Base-by-base conservation (phyloP, 225 moss, liverwort and hornwort genomes). In the Anthoceros angustus region DNA sequence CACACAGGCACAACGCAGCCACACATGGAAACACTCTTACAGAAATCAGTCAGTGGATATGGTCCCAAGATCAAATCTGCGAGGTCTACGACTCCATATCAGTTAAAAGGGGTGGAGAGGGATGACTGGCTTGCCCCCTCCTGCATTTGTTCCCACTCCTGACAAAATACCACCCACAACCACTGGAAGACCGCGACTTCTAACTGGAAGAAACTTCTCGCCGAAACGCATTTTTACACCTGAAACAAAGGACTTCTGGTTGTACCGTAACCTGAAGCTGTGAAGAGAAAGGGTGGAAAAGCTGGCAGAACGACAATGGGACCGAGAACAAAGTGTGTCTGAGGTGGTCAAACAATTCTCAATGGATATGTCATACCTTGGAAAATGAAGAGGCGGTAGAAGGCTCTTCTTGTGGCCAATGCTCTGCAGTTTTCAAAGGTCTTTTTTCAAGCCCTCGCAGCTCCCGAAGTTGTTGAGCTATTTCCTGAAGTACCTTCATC, bases 401-500 rank as follows among this genome's bases (percentile, higher is more conserved):
- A 25, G 75, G 43, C 43, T 68, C 74, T 41, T 71, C 76, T 39
- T 43, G 55, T 42, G 66, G 74, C 45, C 70, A 66, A 39, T 76
- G 50, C 32, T 78, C 68, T 40, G 62, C n/a, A 39, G 63, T 50
- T 65, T 23, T 63, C 39, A 61, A n/a, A 7, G 67, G 42, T 63
- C 69, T 76, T 39, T 78, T 77, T 45, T 85, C 86, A 62, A 81
- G 68, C 25, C 68, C 76, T 46, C 70, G 78, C 66, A 83, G 67
- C 69, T 89, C 83, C 46, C 74, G 73, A 64, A 78, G 75, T 61
- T 86, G 82, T 68, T 85, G 80, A 42, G 88, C 68, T 60, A 83
- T 77, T 62, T 83, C 86, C 72, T 80, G 83, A 39, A 94, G 78
- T 39, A 86, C 67, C 74, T 86, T 86, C 83, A 82, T 90, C 50